Base-by-base conservation (phyloP, 2,329 filamentous ascomycete species). In the Grosmannia clavigera region DNA sequence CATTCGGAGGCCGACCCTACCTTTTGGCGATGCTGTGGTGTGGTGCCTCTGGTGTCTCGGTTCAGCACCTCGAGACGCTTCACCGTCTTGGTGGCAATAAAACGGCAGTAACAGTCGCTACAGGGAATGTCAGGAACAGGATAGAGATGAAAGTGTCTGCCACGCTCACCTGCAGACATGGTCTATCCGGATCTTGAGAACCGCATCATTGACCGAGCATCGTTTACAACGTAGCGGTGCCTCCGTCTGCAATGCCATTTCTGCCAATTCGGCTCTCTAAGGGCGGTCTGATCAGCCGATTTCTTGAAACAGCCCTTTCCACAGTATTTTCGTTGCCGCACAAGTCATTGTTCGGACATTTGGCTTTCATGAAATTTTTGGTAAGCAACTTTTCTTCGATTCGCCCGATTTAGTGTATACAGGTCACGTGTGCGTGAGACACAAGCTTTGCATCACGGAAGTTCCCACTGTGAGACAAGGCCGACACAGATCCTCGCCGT, bases 51-150 rank as follows among this genome's bases (percentile, higher is more conserved):
- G 57, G 73, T 77, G 60, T 81, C 78, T 51, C 75, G 76, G 67
- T 77, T 78, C 7, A 83, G 71, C 25, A 73, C 71, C 64, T 76
- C 77, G 33, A 84, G 73, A 25, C 91, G 88, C 72, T 92, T 92
- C 66, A 90, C 81, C 62, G 85, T 80, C 73, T 97, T 97, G 65
- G 82, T 85, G 62, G 82, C 78, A 60, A 95, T 79, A 75, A 91
- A 96, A 67, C 81, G 81, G 61, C 80, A 76, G 73, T 92, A 96
- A 74, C 94, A 97, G 63, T 79, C 74, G 60, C 86, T 90, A 65
- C 12, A 14, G 14, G 2, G 3, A 19, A 12, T 6, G 48, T 57
- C 50, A 57, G 51, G 29, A 35, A 29, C 5, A 7, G 6, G 7
- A 46, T 3, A 46, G 0, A n/a, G 22, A 31, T 35, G 16, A 52